Base-by-base conservation (phyloP, 192 early-diverging fungal species). In the Linnemannia zychae region DNA sequence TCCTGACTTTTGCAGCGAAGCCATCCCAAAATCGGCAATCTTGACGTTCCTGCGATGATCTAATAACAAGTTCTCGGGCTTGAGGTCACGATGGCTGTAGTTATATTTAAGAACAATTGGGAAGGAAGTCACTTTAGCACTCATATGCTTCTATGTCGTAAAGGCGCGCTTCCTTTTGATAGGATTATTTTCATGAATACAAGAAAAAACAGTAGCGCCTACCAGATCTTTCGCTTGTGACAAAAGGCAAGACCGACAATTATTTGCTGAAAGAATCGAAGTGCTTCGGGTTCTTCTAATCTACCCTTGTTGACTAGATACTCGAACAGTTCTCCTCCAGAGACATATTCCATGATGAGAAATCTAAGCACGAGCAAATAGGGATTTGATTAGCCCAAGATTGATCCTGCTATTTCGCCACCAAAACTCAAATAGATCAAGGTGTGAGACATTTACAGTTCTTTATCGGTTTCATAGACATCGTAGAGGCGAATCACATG, bases 261-360 rank as follows among this genome's bases (percentile, higher is more conserved):
- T 40, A 93, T 76, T 72, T 94, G 90, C 24, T 89, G 74, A 71
- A 94, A 94, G 40, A 95, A 88, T 7, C 76, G 79, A 38, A 88
- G 78, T 6, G 75, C 76, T 66, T 91, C 91, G 36, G 90, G 72
- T 73, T 93, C 81, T 34, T 77, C 81, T 13, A 78, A 71, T 16
- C 87, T 67, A 18, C 81, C 84, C 53, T 71, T 86, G 77, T 94
- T 87, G 67, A 86, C 80, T 20, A 96, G 90, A 57, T 91, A 92
- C 66, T 96, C 95, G 81, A 95, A 96, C 20, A 96, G 84, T 66
- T 96, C 95, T 7, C 94, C 95, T 38, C 94, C 94, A n/a, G 89
- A 86, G 28, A 94, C 89, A 84, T 94, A 93, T 74, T 95, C 95
- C 72, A 96, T 79, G 3, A 96, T 88, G 22, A 96, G 76, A 47